Conservation (phyloP, 2,329 filamentous ascomycete genomes). For the Penicillium sp. region DNA sequence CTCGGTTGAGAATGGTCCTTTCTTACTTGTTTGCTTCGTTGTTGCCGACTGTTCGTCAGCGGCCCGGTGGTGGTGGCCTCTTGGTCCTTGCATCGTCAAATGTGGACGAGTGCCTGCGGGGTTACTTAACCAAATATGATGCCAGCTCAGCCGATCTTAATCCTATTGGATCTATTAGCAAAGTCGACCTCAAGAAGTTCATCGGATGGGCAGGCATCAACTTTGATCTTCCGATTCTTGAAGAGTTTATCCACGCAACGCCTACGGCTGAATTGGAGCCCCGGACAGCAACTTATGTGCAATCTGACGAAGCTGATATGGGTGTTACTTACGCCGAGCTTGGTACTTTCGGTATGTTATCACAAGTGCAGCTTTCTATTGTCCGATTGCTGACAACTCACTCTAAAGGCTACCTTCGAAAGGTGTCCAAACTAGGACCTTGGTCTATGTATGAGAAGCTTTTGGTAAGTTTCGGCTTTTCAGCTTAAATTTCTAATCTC, state of each 20-base stretch:
- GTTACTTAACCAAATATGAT: conserved; percentile 73
- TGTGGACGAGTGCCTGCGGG: conserved; percentile 53
- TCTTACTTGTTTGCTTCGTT: conserved; percentile 66
- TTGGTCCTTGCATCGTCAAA: conserved; percentile 70
- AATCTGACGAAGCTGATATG: conserved; percentile 59
- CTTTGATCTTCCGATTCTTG: conserved; percentile 65
- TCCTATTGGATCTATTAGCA: conserved; percentile 54
- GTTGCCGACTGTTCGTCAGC: conserved; percentile 59
- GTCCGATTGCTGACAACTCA: background rate
- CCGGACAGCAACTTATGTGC: conserved; percentile 62
- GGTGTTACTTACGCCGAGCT: conserved; percentile 59
- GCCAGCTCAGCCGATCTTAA: conserved; percentile 53
- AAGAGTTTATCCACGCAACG: conserved; percentile 64
- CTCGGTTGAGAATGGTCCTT: conserved; percentile 65
- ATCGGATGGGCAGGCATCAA: conserved; percentile 62
- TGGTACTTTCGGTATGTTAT: conserved; percentile 46
- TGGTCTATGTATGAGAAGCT: conserved; percentile 58
- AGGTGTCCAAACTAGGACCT: conserved; percentile 55
- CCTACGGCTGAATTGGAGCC: conserved; percentile 68
- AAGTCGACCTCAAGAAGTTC: conserved; percentile 71
- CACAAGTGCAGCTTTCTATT: background rate
- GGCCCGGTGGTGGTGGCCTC: conserved; percentile 58
- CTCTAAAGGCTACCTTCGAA: conserved; percentile 48
- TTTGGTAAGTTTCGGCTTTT: conserved; percentile 23
- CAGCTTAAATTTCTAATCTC: background rate